Evolutionary conservation across 1,139 yeast genomes (phyloP).

Genomic region (Suhomyces panamericanus): DNA sequence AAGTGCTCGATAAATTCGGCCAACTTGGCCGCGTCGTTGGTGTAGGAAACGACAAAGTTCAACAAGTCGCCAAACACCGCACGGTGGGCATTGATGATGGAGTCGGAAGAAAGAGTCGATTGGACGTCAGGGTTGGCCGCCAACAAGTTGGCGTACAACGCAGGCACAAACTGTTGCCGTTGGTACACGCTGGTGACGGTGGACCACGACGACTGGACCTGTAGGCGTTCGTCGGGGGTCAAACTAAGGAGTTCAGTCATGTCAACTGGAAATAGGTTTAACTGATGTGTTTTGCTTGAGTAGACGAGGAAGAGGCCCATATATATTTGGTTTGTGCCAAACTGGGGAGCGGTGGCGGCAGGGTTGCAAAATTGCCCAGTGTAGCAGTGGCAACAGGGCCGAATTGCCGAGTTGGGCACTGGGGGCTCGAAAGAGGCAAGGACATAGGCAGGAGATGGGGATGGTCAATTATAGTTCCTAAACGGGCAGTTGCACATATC

Average conservation of each 20-base stretch:
- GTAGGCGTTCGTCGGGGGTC: constrained; percentile 15
- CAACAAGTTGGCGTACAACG: constrained; percentile 38
- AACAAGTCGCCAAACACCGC: constrained; percentile 40
- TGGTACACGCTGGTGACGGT: constrained; percentile 31
- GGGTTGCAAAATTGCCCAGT: constrained; percentile 10
- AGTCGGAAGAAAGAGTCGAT: constrained; percentile 26
- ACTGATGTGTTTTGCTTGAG: constrained; percentile 2
- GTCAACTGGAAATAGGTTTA: constrained; percentile 2
- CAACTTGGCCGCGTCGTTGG: constrained; percentile 31
- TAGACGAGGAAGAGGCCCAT: constrained; percentile 8
- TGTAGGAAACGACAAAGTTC: constrained; percentile 33
- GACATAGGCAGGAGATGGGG: background rate
- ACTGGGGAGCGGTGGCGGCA: background rate
- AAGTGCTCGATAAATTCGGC: constrained; percentile 39
- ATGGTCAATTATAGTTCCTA: constrained; percentile 15
- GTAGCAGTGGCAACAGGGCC: constrained; percentile 5
- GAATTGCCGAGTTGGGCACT: constrained; percentile 12
- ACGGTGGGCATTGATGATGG: constrained; percentile 32
- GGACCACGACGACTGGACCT: constrained; percentile 35
- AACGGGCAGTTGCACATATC: constrained; percentile 16
- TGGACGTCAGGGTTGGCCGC: constrained; percentile 32
- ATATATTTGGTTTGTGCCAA: constrained; percentile 5
- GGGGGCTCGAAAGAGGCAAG: constrained; percentile 3
- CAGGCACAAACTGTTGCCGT: constrained; percentile 30
- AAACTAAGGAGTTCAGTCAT: constrained; percentile 12